These are phyloP conservation scores for Trichoderma oligosporum DNA, from an alignment of 2,329 filamentous ascomycete genomes.

Conservation along the genomic window DNA sequence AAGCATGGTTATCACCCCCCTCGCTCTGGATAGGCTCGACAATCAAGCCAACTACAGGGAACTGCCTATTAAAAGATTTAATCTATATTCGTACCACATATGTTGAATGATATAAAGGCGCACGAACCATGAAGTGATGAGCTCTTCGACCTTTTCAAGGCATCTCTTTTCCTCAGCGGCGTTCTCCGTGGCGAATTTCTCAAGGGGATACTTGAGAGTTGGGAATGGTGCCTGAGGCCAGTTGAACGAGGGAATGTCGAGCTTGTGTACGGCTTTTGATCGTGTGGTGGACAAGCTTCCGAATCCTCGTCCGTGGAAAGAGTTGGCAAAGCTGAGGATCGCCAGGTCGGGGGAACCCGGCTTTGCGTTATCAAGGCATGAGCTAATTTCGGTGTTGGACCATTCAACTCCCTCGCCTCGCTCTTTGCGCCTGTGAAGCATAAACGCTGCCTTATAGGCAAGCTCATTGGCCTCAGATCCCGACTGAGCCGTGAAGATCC, in stretches of 20 bases:
- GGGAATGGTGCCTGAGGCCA: constrained; percentile 84
- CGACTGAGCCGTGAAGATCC: constrained; percentile 76
- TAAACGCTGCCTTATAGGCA: constrained; percentile 82
- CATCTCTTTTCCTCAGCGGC: constrained; percentile 67
- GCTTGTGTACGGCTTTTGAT: constrained; percentile 79
- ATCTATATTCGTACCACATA: background rate
- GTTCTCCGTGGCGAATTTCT: constrained; percentile 66
- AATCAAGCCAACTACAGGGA: constrained; percentile 68
- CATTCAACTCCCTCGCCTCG: constrained; percentile 68
- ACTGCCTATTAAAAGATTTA: constrained; percentile 41
- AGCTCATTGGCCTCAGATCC: constrained; percentile 82
- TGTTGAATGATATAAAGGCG: too few species aligned
- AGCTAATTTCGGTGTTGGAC: constrained; percentile 62
- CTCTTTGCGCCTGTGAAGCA: constrained; percentile 70
- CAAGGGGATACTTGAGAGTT: constrained; percentile 70
- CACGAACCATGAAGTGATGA: constrained; percentile 57
- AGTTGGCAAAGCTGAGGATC: constrained; percentile 74
- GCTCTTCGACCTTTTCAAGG: constrained; percentile 66
- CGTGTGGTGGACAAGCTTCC: constrained; percentile 74
- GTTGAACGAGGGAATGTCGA: constrained; percentile 84
- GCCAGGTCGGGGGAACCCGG: constrained; percentile 72
- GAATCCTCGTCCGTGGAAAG: constrained; percentile 78
- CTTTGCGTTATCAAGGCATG: constrained; percentile 66
- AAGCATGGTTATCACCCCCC: constrained; percentile 80
- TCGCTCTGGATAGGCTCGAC: constrained; percentile 81